These are phyloP conservation scores for Sarcodon sp. DNA, from an alignment of 768 basidiomycete genomes.

Conservation along the genomic window DNA sequence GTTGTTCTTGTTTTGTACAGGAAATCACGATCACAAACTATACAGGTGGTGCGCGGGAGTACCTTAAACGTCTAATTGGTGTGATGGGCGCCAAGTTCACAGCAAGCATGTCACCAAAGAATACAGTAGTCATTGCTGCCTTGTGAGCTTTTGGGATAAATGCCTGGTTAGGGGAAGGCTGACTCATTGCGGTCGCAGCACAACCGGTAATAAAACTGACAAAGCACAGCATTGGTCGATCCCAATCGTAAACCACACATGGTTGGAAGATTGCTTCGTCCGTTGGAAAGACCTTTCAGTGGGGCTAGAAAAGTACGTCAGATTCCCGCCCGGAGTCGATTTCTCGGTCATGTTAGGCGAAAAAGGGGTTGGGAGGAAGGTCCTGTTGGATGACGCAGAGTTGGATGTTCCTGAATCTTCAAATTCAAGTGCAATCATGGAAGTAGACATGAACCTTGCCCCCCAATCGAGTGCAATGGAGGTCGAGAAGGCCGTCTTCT, in stretches of 20 bases:
- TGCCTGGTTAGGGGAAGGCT: neutral
- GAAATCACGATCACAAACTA: slow-evolving; percentile 83
- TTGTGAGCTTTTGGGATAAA: slow-evolving; percentile 35
- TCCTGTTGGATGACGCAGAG: slow-evolving; percentile 5
- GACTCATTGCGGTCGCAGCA: slow-evolving; percentile 6
- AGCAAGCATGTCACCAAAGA: slow-evolving; percentile 64
- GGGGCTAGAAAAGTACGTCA: slow-evolving; percentile 52
- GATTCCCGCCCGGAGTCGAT: slow-evolving; percentile 57
- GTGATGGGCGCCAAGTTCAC: slow-evolving; percentile 74
- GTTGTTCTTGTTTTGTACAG: slow-evolving; percentile 20
- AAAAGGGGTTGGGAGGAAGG: slow-evolving; percentile 7
- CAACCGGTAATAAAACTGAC: slow-evolving; percentile 37
- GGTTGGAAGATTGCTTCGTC: slow-evolving; percentile 85
- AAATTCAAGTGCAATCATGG: neutral
- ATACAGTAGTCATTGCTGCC: slow-evolving; percentile 76
- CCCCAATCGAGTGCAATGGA: slow-evolving; percentile 7
- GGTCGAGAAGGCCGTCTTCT: slow-evolving; percentile 13
- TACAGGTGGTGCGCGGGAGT: slow-evolving; percentile 76
- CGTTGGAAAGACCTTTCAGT: slow-evolving; percentile 64
- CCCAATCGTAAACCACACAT: slow-evolving; percentile 79
- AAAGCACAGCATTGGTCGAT: slow-evolving; percentile 75
- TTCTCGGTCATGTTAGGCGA: slow-evolving; percentile 33
- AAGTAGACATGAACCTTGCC: neutral
- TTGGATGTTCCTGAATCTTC: slow-evolving; percentile 3
- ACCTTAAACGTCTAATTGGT: slow-evolving; percentile 71